Evolutionary conservation across 192 early-diverging fungal genomes (phyloP), one percentile per base, ranked within the genome.

Genomic region (Podila horticola): DNA sequence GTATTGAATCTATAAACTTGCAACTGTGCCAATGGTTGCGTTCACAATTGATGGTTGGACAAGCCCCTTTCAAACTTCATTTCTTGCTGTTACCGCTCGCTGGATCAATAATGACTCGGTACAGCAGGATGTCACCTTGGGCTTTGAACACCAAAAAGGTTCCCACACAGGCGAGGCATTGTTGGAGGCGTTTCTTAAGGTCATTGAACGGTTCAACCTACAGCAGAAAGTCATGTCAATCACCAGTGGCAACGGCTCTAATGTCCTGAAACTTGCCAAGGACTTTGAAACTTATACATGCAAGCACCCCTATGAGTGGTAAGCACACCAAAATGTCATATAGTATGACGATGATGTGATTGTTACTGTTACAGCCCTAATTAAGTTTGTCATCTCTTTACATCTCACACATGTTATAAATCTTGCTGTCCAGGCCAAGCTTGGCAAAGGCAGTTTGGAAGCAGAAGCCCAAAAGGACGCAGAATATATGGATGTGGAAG

Each of bases 21-120:
- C 49, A 64, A 30, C 19, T 9, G 72, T 66, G 28, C 72, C 72
- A 3, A 67, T 52, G 60, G 59, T 67, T 10, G 64, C 72, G 2
- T 74, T 74, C 60, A 74, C 72, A 6, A 30, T 74, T 2, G 66
- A 74, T 34, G 72, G 63, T 22, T 74, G 65, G 66, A 67, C 59
- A 11, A 67, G 72, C 50, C 58, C 58, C 3, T 74, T 67, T 57
- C 72, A 67, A 66, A 8, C n/a, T 4, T 67, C 55, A 0, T 74
- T 67, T 67, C 65, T 74, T 19, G 48, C 30, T 24, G 26, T 74
- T 12, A 67, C 72, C 24, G 72, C 59, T 24, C 72, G 67, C 20
- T 74, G 64, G 65, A 74, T 74, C 58, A 29, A 67, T 20, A 60
- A 67, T 33, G 26, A 67, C 22, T 74, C 65, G 72, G 34, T 11